Percentiles rank a stretch among this genome's conserved stretches.
Conservation (phyloP, 768 basidiomycete genomes). For the Termitomyces sp. region DNA sequence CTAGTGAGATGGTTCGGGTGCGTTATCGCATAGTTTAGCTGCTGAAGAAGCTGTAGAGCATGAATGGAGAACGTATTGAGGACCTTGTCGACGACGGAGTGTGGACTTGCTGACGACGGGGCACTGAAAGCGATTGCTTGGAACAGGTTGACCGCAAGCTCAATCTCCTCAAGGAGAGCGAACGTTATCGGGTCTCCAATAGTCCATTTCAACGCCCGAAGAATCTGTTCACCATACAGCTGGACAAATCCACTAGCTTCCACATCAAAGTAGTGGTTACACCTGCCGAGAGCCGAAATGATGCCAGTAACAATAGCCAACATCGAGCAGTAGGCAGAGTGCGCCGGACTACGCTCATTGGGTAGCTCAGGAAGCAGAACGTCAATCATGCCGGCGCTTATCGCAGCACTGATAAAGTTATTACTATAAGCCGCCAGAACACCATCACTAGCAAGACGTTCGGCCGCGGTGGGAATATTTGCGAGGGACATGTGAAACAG, state of each 20-base stretch:
- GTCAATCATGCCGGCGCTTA: slow-evolving; percentile 70
- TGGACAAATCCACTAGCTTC: slow-evolving; percentile 86
- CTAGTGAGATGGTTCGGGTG: slow-evolving; percentile 87
- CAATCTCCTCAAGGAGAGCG: slow-evolving; percentile 76
- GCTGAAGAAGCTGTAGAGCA: slow-evolving; percentile 72
- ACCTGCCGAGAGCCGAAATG: slow-evolving; percentile 52
- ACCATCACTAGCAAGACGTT: slow-evolving; percentile 81
- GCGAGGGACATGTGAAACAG: slow-evolving; percentile 85
- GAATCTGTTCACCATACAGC: slow-evolving; percentile 77
- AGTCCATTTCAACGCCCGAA: slow-evolving; percentile 75
- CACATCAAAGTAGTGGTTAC: slow-evolving; percentile 74
- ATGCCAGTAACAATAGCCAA: slow-evolving; percentile 73
- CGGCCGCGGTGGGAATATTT: slow-evolving; percentile 69
- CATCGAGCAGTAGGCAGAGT: slow-evolving; percentile 81
- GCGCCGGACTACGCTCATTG: slow-evolving; percentile 72
- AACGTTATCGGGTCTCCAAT: slow-evolving; percentile 72
- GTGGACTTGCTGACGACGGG: slow-evolving; percentile 36
- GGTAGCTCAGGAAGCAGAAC: slow-evolving; percentile 64
- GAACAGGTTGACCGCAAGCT: slow-evolving; percentile 74
- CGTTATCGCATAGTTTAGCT: slow-evolving; percentile 84
- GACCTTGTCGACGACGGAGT: slow-evolving; percentile 53
- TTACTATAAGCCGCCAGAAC: slow-evolving; percentile 78
- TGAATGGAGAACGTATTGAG: slow-evolving; percentile 63
- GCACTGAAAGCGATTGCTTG: slow-evolving; percentile 61
- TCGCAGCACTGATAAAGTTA: slow-evolving; percentile 70